Base-by-base conservation (phyloP, 129 eudicot genomes). In the Saposhnikovia divaricata region DNA sequence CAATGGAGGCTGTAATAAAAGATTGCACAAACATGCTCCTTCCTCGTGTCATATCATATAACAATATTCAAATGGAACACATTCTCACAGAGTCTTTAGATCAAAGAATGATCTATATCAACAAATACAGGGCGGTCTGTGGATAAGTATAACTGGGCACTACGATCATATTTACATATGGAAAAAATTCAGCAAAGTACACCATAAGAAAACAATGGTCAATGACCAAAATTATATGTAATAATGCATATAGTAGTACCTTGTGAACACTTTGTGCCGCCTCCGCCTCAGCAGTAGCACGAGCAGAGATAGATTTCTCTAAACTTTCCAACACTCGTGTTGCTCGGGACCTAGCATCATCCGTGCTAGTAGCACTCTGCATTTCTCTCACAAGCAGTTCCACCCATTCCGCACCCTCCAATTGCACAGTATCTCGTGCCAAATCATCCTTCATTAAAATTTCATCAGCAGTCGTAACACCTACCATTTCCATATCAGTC, bases 261-360 rank as follows among this genome's bases (percentile, higher is more conserved):
- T 91, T 88, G 76, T 82, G 91, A 83, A 85, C 75, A 59, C 44
- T 78, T 86, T 90, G 86, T 55, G 91, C 84, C 27, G 89, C 87
- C 83, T 88, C 84, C 27, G 89, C 87, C 83, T 88, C 90, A 45
- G 87, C 86, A 79, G 84, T 81, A 78, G 84, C 87, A 61, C 81
- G 84, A 38, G 80, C 80, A 6, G 80, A 80, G 44, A 94, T 91
- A 16, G 96, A 90, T 82, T 90, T 90, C 91, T 91, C 96, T 59
- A 94, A 83, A 72, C 80, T 86, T 83, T 91, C 96, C 74, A 94
- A 84, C 59, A 90, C 86, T 70, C 87, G 79, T 74, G 91, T 81
- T 28, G 98, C 97, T 48, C 98, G 96, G 72, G 83, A 83, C 81
- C 89, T 90, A 63, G 98, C 98, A 81, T 94, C 98, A 86, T 91